Evolutionary conservation across 805 yeast species (phyloP), one percentile per base, ranked within the genome.

Genomic region (Dipodascus albidus): DNA sequence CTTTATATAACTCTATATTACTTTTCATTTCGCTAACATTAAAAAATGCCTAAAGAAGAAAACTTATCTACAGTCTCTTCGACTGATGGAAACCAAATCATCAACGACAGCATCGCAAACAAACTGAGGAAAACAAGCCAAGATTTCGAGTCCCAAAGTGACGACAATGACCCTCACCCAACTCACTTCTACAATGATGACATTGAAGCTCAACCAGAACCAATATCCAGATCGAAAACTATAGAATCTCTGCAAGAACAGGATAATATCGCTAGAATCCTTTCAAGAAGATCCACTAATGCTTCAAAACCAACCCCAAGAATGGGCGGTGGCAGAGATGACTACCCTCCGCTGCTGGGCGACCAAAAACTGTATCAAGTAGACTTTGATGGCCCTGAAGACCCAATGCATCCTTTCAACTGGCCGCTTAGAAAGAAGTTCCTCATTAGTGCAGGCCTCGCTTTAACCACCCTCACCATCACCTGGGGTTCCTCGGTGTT

Each of bases 401-500:
- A 89, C 64, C 95, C 95, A 0, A 54, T 68, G 6, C 87, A 82
- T 65, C 96, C 96, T 0, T 82, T 81, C 63, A 88, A 89, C 64
- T 87, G 90, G 91, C 65, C 83, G 0, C 14, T 70, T 42, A 60
- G 53, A 47, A 73, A 69, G 54, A 84, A 82, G 62, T n/a, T 73
- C 1, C 49, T 65, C 8, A 67, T 73, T n/a, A 74, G 81, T 63
- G 44, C 64, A 0, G 59, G 72, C 8, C 67, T 81, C 48, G 82
- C 82, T n/a, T 63, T 69, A 24, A 64, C 74, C 54, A 79, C 86
- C 27, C 66, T 78, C 48, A 62, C 71, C 24, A 74, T 82, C 41
- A 75, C 90, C 1, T 81, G 85, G 77, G 93, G 95, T 49, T 87
- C 96, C 2, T 85, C 96, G n/a, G 75, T 87, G 64, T 87, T 82